Evolutionary conservation across 768 basidiomycete species (phyloP), one percentile per base, ranked within the genome.

Genomic region (Tephrocybe sp.): DNA sequence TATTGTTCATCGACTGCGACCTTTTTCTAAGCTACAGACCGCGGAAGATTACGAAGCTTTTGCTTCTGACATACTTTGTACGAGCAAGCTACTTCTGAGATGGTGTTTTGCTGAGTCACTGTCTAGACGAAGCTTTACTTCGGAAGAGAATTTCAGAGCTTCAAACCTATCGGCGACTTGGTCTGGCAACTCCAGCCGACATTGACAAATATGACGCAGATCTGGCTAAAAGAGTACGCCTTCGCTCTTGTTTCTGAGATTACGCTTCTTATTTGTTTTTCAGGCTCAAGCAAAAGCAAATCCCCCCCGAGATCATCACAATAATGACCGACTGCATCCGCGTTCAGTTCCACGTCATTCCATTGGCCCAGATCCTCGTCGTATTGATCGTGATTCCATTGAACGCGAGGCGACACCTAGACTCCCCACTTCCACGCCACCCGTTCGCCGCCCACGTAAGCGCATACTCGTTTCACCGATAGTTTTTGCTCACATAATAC

Each of bases 31-130:
- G 45, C 71, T 98, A 29, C 94, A 97, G 64, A 94, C 92, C 0
- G 86, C 88, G 1, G 83, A 89, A 50, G 95, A 99, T 61, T 94
- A 87, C 57, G 97, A 99, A 64, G 75, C 75, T 3, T 90, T 98
- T 62, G 75, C 86, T 4, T 79, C 92, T 10, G 95, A 97, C 47
- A 79, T 98, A 51, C 76, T 97, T 21, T 97, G 94, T 97, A 73
- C 43, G 88, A 65, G 2, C 19, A 18, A 38, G 19, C 23, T 22
- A 24, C 10, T 40, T 39, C 37, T 19, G 8, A 7, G 15, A 9
- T 29, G 1, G 8, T 30, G 31, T n/a, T 1, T 15, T 40, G 9
- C 50, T 47, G 18, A 57, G n/a, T 3, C 19, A 19, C 31, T 25
- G 2, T 4, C 10, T 37, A 97, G 94, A 95, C 58, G 95, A 98